A percentile compares a stretch with the other conserved stretches of the same genome.
Conservation (phyloP, 352 stramenopile genomes). For the Thalassiosira livingstoniorum region DNA sequence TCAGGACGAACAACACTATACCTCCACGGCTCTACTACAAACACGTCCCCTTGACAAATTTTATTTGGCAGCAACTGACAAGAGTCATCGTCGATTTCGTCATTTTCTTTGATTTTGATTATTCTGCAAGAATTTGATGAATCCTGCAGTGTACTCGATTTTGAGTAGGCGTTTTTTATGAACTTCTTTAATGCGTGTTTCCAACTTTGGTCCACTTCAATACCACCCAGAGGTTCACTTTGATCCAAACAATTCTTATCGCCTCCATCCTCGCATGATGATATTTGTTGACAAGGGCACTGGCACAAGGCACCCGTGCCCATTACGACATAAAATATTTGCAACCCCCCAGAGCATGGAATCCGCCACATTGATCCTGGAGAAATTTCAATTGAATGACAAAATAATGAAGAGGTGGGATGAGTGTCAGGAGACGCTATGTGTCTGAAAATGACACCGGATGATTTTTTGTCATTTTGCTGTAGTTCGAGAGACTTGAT, state of each 20-base stretch:
- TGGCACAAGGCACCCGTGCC: background rate
- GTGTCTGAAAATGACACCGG: background rate
- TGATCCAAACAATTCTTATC: background rate
- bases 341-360: background rate
- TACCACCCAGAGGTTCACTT: background rate
- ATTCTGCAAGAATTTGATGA: background rate
- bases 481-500: background rate
- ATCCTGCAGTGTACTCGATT: background rate
- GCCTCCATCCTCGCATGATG: background rate
- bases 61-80: background rate
- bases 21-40: constrained; percentile 8
- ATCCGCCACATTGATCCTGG: background rate
- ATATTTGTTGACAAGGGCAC: constrained; percentile 1
- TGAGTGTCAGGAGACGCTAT: background rate
- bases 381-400: background rate
- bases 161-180: background rate
- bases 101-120: too few relatives aligned
- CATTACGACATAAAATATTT: background rate
- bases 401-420: background rate
- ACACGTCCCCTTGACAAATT: constrained; percentile 1
- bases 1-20: background rate
- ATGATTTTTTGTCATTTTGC: background rate
- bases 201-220: background rate
- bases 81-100: background rate
- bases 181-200: background rate